Evolutionary conservation across 2,329 filamentous ascomycete genomes (phyloP), one percentile per base, ranked within the genome.

Genomic region (Aurifilum marmelostoma): DNA sequence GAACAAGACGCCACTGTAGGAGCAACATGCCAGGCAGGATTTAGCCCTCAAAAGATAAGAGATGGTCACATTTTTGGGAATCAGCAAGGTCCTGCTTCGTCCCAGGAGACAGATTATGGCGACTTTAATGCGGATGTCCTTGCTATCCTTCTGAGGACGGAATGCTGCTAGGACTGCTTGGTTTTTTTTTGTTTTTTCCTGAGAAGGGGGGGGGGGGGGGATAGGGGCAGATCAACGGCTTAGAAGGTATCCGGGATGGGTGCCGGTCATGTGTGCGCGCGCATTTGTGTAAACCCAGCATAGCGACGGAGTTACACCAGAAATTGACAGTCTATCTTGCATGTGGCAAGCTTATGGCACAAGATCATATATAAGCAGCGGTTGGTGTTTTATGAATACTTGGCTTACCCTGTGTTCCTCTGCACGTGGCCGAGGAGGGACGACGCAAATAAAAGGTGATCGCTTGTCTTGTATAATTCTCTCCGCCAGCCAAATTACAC

Each of bases 101-200:
- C 75, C 2, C 75, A 76, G 59, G 76, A 76, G 61, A 77, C 75
- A 27, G 76, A 77, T 34, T 77, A 77, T 29, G 75, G 76, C 43
- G 70, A 77, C 32, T 74, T 75, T 11, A 75, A 76, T 29, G 62
- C 66, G 29, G 69, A 69, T 32, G 63, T 63, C n/a, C 59, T 71
- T 24, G 70, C 59, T 58, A 8, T 67, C 16, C 50, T 71, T 41
- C 18, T 9, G 50, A 61, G 21, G 65, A 63, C 27, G 43, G 50
- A 34, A 39, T 61, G 14, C 61, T 64, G 65, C 29, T 54, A 16
- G 61, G 66, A 68, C 37, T 39, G 34, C 59, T 66, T 68, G n/a
- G n/a, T n/a, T n/a, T n/a, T n/a, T n/a, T n/a, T n/a, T n/a, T n/a
- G n/a, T n/a, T n/a, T n/a, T n/a, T n/a, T n/a, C n/a, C n/a, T 34